Base-by-base conservation (phyloP, 306 rosid genomes). In the Trichosanthes truncata region DNA sequence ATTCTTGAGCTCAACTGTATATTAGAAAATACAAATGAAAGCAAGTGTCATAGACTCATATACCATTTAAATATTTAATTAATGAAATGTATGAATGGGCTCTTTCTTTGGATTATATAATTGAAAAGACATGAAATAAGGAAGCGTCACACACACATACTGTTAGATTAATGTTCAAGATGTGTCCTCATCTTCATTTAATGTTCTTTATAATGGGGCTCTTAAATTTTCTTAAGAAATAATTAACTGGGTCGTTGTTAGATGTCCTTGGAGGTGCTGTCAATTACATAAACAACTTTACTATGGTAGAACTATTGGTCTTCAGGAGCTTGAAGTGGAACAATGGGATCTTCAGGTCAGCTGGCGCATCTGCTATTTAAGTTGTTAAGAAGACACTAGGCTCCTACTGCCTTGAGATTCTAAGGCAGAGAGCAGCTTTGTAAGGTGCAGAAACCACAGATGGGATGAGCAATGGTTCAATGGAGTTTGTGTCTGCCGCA, bases 271-370 rank as follows among this genome's bases (percentile, higher is more conserved):
- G 46, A 65, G 6, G 72, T 67, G 1, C 40, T 36, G 17, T 41
- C 10, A 40, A 68, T 72, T 26, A 25, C 21, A 0, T 21, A 46
- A 21, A 3, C 40, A 56, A 18, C 1, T 78, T 65, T 21, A 65
- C 36, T 53, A 21, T 23, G n/a, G 5, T 38, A 53, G 45, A 51
- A 43, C n/a, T 11, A 62, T 38, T 71, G 21, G 36, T 72, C 72
- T 53, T 75, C 88, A 80, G 88, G 88, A 56, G 81, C 83, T 82
- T 80, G 87, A 82, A 76, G 68, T 43, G 77, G 80, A 59, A 67
- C 81, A 51, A 48, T 63, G 66, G 60, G 78, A 57, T 67, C 61
- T 60, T n/a, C 40, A 48, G 38, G 20, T 40, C 26, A 46, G 57
- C 78, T 61, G 72, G 46, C 25, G 23, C 77, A 56, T 8, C 48